Evolutionary conservation across 2,329 filamentous ascomycete genomes (phyloP), one percentile per base, ranked within the genome.

Genomic region (Fusarium mangiferae): DNA sequence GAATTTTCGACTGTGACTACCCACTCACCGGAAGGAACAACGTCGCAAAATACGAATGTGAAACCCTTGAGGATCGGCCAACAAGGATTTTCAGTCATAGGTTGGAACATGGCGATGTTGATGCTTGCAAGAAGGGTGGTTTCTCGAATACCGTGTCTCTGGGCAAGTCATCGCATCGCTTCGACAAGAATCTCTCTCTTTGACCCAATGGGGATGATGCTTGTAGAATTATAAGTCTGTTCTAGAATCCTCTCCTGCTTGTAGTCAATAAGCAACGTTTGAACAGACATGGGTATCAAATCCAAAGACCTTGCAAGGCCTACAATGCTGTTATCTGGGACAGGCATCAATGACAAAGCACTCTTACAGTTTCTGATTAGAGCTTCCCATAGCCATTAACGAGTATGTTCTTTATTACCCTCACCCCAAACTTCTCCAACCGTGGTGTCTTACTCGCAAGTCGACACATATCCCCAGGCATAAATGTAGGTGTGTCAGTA

Each of bases 101-200:
- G n/a, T 6, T 20, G 48, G 17, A 52, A 26, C 11, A 26, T 3
- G 3, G 12, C 18, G 5, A n/a, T 36, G 30, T 52, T 3, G n/a
- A 52, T 2, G 48, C 30, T 24, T 15, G 12, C 17, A 35, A 51
- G 48, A 51, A 51, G 4, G 3, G 3, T 12, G 12, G 15, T 6
- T 4, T 35, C 17, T 11, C 8, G 30, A 20, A 51, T 24, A 2
- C 28, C n/a, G n/a, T 11, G 4, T 24, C 30, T 51, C n/a, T 20
- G 48, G 30, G 48, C 18, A 24, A 51, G 30, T 35, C 8, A 8
- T 4, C 18, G 12, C 24, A 35, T 17, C 3, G 48, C 30, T 24
- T 35, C 12, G 3, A 17, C 35, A n/a, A 51, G 17, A 18, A 2
- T 6, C 14, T 51, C n/a, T 1, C 0, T 12, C 3, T 11, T 20